Evolutionary conservation across 2,329 filamentous ascomycete genomes (phyloP), one percentile per base, ranked within the genome.

Genomic region (Colletotrichum euphorbiae): DNA sequence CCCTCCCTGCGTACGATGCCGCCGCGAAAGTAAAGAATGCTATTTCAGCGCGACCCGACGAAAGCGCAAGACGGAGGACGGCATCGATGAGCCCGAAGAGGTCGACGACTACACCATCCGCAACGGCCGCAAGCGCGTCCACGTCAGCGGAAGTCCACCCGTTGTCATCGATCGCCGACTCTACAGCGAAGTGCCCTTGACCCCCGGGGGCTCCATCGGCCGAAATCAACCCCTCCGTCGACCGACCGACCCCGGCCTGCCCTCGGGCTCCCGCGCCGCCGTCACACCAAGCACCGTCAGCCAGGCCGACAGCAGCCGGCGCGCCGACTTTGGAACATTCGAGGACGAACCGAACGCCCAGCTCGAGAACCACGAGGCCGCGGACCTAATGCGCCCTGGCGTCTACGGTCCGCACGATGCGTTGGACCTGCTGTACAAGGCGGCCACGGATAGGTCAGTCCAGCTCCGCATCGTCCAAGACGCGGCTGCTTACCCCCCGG

Each of bases 1-100:
- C 74, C 95, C 95, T 62, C 96, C 96, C 2, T 99, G 96, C 79
- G 92, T 95, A 68, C 90, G 96, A 76, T 99, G 96, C 78, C 91
- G 94, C 60, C 90, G 96, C 73, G 96, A 99, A 83, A 93, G 91
- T 82, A 98, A 98, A 79, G 91, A 97, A 75, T 99, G 96, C 83
- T 97, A 91, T 85, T 99, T 99, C 84, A 97, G 94, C 70, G 93
- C 94, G 19, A 98, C 94, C 36, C 88, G 96, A 57, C 90, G 96
- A 76, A 98, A 98, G 89, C 89, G 94, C 77, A 97, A 96, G 85
- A 86, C 86, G 54, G 88, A 85, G 72, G 83, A 92, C 72, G 87
- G 82, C 74, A 74, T 82, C 60, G 80, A 80, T 64, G 81, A 84
- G 65, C 77, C 76, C 51, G 68, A 71, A 60, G 78, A 79, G 31